Evolutionary conservation across 495 filamentous ascomycete genomes (phyloP).

Genomic region (Neurospora sp.): DNA sequence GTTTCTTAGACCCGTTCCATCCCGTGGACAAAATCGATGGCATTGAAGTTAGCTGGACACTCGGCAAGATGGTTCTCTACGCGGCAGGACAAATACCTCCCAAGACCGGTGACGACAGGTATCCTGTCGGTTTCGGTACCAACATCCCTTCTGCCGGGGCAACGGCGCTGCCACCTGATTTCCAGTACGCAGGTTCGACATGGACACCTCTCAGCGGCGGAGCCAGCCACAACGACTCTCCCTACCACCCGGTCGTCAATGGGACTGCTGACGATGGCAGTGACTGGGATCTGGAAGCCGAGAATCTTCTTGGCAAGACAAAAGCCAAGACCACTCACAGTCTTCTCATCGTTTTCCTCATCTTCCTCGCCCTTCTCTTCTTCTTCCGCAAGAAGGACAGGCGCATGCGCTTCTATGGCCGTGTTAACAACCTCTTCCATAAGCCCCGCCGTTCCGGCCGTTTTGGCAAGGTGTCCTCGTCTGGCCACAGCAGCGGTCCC

Average conservation of each 20-base stretch:
- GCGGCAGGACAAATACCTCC: slow-evolving; percentile 79
- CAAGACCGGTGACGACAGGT: slow-evolving; percentile 36
- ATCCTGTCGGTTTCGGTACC: slow-evolving; percentile 85
- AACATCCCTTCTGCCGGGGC: slow-evolving; percentile 37
- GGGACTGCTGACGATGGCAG: slow-evolving; percentile 26
- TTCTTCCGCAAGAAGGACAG: slow-evolving; percentile 55
- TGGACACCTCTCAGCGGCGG: slow-evolving; percentile 30
- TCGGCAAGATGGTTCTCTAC: slow-evolving; percentile 97
- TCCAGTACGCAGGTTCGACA: slow-evolving; percentile 70
- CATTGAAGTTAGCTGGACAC: slow-evolving; percentile 95
- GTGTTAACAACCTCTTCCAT: slow-evolving; percentile 42
- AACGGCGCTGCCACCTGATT: slow-evolving; percentile 56
- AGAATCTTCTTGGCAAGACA: slow-evolving; percentile 53
- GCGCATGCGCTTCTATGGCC: slow-evolving; percentile 52
- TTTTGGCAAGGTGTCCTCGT: slow-evolving; percentile 41
- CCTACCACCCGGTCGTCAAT: background rate
- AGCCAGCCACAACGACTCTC: slow-evolving; percentile 34
- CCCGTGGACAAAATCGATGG: slow-evolving; percentile 86
- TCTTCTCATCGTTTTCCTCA: slow-evolving; percentile 55
- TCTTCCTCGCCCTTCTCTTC: slow-evolving; percentile 56
- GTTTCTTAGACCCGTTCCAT: slow-evolving; percentile 82
- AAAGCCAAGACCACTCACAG: slow-evolving; percentile 69
- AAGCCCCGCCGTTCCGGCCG: slow-evolving; percentile 40
- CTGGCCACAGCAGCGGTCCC: slow-evolving; percentile 14
- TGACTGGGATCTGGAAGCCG: slow-evolving; percentile 47